Evolutionary conservation across 768 basidiomycete species (phyloP).

Genomic region (Amanita pallidorosea): DNA sequence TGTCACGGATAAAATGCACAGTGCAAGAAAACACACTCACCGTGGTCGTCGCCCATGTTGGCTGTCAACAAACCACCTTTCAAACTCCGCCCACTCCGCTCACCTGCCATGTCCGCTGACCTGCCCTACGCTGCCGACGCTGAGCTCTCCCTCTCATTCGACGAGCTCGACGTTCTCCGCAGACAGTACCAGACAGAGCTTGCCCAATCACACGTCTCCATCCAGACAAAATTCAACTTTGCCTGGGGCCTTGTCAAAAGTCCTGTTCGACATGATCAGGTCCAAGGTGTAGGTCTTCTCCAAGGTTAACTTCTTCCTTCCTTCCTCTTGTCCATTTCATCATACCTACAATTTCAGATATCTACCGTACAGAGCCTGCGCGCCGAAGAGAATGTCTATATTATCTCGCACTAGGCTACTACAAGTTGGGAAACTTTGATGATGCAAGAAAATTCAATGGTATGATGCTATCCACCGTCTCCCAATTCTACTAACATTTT

Average conservation of each 20-base stretch:
- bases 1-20: conserved; percentile 14
- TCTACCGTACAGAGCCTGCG: conserved; percentile 80
- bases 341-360: conserved; percentile 39
- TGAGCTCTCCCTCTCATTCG: conserved; percentile 76
- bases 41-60: conserved; percentile 41
- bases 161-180: conserved; percentile 84
- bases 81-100: conserved; percentile 23
- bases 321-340: conserved; percentile 2
- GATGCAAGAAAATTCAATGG: conserved; percentile 91
- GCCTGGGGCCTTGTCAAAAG: conserved; percentile 96
- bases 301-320: conserved; percentile 51
- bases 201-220: conserved; percentile 72
- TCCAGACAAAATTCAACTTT: conserved; percentile 97
- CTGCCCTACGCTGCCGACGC: conserved; percentile 95
- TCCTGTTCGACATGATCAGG: conserved; percentile 73
- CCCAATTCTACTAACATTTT: background rate
- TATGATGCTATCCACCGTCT: conserved; percentile 23
- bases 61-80: conserved; percentile 14
- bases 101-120: conserved; percentile 53
- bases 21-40: conserved; percentile 30
- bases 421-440: conserved; percentile 92
- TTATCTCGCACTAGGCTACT: conserved; percentile 92
- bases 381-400: conserved; percentile 92
- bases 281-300: conserved; percentile 82
- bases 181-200: conserved; percentile 86